Conservation (phyloP, 2,329 filamentous ascomycete genomes). For the Seiridium unicorne region DNA sequence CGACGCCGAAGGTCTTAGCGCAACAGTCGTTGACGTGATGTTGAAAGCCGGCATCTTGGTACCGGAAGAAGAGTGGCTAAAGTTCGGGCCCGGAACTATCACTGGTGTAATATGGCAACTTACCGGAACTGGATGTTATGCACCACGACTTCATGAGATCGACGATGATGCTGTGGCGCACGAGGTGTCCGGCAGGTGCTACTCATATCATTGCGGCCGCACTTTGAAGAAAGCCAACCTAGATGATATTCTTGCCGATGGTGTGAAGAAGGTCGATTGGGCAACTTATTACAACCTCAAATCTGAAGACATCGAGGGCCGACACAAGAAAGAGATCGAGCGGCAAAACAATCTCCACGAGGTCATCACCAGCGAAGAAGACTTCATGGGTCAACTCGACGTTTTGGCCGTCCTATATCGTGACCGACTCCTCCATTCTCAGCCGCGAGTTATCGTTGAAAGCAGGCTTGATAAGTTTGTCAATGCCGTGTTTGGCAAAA, state of each 20-base stretch:
- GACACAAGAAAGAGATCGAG: slow-evolving; percentile 83
- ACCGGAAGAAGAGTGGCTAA: slow-evolving; percentile 96
- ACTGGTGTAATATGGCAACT: slow-evolving; percentile 93
- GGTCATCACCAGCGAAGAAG: slow-evolving; percentile 89
- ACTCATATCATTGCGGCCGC: slow-evolving; percentile 89
- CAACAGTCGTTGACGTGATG: slow-evolving; percentile 77
- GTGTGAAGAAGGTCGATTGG: slow-evolving; percentile 78
- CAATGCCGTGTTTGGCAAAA: slow-evolving; percentile 82
- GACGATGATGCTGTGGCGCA: slow-evolving; percentile 32
- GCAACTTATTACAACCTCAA: slow-evolving; percentile 82
- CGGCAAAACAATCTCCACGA: slow-evolving; percentile 94
- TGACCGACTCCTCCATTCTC: slow-evolving; percentile 69
- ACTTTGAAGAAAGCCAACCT: slow-evolving; percentile 94
- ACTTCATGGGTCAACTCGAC: slow-evolving; percentile 85
- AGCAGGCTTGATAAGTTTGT: slow-evolving; percentile 80
- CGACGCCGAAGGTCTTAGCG: slow-evolving; percentile 85
- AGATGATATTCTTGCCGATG: slow-evolving; percentile 68
- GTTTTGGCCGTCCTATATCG: slow-evolving; percentile 83
- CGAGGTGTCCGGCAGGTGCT: slow-evolving; percentile 74
- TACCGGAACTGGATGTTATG: slow-evolving; percentile 88
- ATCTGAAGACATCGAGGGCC: slow-evolving; percentile 69
- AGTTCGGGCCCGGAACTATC: slow-evolving; percentile 76
- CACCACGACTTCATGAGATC: slow-evolving; percentile 74
- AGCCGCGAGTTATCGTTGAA: slow-evolving; percentile 78
- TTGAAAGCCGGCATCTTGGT: slow-evolving; percentile 74